Percentiles rank a stretch among this genome's conserved stretches.
Conservation (phyloP, 2,329 filamentous ascomycete genomes). For the Ceratocystis alfenasii region DNA sequence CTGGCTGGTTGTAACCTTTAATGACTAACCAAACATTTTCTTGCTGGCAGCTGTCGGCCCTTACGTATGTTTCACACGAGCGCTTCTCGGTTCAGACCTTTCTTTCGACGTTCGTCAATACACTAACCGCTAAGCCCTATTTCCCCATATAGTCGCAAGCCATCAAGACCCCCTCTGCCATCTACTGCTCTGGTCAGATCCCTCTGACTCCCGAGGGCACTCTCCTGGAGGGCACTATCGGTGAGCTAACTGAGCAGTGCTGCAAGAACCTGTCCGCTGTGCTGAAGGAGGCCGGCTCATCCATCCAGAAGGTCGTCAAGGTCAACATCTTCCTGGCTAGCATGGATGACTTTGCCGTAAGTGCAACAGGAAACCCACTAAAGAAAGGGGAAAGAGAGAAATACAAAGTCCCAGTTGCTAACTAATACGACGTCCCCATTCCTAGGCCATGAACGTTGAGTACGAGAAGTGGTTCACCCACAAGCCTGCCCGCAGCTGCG, state of each 20-base stretch:
- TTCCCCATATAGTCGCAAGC: conserved; percentile 44
- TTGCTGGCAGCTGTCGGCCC: conserved; percentile 43
- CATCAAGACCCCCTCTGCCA: conserved; percentile 52
- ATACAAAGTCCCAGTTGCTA: not conserved
- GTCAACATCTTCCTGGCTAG: conserved; percentile 82
- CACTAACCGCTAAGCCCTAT: not conserved
- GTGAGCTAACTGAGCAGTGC: conserved; percentile 50
- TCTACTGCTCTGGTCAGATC: conserved; percentile 63
- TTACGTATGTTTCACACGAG: conserved; percentile 39
- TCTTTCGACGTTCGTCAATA: no score
- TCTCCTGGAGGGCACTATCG: conserved; percentile 46
- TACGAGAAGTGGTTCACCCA: conserved; percentile 74
- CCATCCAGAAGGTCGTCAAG: conserved; percentile 73
- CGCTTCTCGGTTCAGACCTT: no score
- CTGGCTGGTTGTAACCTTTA: no score
- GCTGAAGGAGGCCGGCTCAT: conserved; percentile 67
- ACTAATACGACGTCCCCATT: not conserved
- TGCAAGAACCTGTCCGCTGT: conserved; percentile 75
- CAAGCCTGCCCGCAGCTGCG: conserved; percentile 80
- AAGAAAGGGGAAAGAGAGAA: no score
- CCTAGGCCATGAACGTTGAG: conserved; percentile 64
- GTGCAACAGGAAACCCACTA: conserved; percentile 24
- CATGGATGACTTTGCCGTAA: conserved; percentile 71
- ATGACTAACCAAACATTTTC: not conserved
- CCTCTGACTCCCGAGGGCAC: conserved; percentile 49